Evolutionary conservation across 495 filamentous ascomycete species (phyloP).

Genomic region (Cercophora newfieldiana): DNA sequence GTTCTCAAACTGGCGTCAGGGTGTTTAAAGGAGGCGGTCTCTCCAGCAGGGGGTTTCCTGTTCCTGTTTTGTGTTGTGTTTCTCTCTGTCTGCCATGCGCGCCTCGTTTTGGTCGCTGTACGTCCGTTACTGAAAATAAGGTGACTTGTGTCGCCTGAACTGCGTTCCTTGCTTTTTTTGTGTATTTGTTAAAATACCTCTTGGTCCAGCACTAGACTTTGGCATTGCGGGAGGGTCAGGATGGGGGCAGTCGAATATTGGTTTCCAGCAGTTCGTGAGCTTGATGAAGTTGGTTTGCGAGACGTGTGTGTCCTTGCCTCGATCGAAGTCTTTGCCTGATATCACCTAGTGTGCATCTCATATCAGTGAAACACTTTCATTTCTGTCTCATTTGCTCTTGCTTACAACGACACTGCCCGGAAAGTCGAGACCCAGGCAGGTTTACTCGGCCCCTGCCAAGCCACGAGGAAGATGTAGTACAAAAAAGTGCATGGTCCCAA

Average conservation of each 20-base stretch:
- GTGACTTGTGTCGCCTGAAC: not conserved
- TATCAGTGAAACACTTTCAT: too few relatives aligned
- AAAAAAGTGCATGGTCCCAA: not conserved
- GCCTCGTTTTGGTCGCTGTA: not conserved
- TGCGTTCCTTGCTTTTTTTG: not conserved
- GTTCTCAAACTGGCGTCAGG: constrained; percentile 7
- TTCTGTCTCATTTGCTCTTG: too few relatives aligned
- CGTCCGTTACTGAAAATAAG: not conserved
- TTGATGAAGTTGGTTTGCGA: not conserved
- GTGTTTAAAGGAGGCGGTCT: not conserved
- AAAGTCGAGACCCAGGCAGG: too few relatives aligned
- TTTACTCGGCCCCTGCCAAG: not conserved
- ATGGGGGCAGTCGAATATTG: not conserved
- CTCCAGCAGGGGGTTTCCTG: not conserved
- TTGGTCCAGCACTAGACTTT: constrained; percentile 2
- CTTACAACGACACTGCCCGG: too few relatives aligned
- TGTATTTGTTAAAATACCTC: not conserved
- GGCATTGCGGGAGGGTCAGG: not conserved
- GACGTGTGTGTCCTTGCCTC: not conserved
- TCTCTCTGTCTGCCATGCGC: not conserved
- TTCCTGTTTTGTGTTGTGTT: not conserved
- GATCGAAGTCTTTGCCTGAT: too few relatives aligned
- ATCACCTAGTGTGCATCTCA: too few relatives aligned
- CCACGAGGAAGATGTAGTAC: not conserved
- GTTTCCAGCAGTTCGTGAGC: not conserved